These are phyloP conservation scores for Cochlearia excelsa DNA, from an alignment of 345 rosid genomes.

Conservation along the genomic window DNA sequence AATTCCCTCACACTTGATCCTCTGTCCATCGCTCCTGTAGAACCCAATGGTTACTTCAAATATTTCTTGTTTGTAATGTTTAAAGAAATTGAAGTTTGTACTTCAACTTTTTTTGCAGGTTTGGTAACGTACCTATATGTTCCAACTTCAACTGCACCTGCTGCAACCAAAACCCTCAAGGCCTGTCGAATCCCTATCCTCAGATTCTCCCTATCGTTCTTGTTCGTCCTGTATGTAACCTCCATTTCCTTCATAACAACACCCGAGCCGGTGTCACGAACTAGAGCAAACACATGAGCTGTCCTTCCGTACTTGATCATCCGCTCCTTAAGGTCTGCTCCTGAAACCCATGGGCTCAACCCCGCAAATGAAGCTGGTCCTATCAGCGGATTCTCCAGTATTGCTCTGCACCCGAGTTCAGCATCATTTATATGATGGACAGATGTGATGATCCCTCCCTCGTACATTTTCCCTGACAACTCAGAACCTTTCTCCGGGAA, in stretches of 20 bases:
- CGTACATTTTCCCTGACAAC: constrained; percentile 41
- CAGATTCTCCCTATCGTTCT: constrained; percentile 44
- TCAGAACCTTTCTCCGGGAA: constrained; percentile 47
- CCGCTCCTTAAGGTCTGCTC: constrained; percentile 49
- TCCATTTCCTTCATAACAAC: constrained; percentile 47
- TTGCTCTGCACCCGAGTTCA: constrained; percentile 36
- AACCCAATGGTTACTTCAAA: too few species aligned
- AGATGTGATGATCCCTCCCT: constrained; percentile 65
- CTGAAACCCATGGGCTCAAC: constrained; percentile 60
- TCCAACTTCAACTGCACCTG: constrained; percentile 71
- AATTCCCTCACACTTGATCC: constrained; percentile 45
- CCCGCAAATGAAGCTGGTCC: constrained; percentile 50
- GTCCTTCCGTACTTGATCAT: constrained; percentile 57
- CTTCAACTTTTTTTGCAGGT: constrained; percentile 3
- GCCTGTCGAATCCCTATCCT: constrained; percentile 47
- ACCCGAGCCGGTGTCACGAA: constrained; percentile 50
- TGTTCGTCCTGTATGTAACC: constrained; percentile 35
- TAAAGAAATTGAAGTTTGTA: too few species aligned
- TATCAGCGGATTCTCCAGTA: constrained; percentile 53
- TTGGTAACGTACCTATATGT: constrained; percentile 36
- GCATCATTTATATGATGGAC: constrained; percentile 35
- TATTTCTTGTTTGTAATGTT: too few species aligned
- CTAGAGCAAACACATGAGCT: constrained; percentile 44
- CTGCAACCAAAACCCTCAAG: constrained; percentile 56
- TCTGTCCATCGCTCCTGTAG: constrained; percentile 56